These are phyloP conservation scores for Adansonia rubrostipa DNA, from an alignment of 441 rosid species.

Conservation along the genomic window DNA sequence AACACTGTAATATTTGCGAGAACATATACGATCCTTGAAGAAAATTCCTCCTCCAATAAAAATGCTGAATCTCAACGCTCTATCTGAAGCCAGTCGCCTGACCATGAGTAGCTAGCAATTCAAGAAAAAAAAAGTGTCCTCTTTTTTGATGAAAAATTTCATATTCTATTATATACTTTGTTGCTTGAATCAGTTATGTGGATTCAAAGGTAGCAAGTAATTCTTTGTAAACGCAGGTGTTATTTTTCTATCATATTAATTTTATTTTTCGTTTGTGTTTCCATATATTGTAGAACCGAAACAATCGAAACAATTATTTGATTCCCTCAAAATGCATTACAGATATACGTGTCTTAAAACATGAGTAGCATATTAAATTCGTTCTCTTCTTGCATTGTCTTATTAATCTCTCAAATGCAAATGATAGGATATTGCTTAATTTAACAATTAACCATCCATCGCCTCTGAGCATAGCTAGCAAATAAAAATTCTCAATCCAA, in stretches of 20 bases:
- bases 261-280: not conserved
- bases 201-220: not conserved
- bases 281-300: not conserved
- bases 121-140: not conserved
- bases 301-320: not conserved
- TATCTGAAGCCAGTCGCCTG: no score
- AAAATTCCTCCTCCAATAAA: not conserved
- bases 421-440: not conserved
- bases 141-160: not conserved
- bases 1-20: slow-evolving; percentile 44
- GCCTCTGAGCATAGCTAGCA: not conserved
- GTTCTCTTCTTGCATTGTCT: not conserved
- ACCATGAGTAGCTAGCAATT: not conserved
- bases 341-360: not conserved
- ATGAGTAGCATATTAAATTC: not conserved
- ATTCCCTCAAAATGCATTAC: not conserved
- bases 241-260: no score
- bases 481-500: not conserved
- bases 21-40: slow-evolving; percentile 36
- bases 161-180: not conserved
- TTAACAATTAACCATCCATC: not conserved
- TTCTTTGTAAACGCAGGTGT: not conserved
- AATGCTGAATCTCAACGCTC: not conserved
- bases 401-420: not conserved
- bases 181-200: not conserved